A percentile compares a stretch with the other conserved stretches of the same genome.
Conservation (phyloP, 2,329 filamentous ascomycete species). For the Neurospora sp. region DNA sequence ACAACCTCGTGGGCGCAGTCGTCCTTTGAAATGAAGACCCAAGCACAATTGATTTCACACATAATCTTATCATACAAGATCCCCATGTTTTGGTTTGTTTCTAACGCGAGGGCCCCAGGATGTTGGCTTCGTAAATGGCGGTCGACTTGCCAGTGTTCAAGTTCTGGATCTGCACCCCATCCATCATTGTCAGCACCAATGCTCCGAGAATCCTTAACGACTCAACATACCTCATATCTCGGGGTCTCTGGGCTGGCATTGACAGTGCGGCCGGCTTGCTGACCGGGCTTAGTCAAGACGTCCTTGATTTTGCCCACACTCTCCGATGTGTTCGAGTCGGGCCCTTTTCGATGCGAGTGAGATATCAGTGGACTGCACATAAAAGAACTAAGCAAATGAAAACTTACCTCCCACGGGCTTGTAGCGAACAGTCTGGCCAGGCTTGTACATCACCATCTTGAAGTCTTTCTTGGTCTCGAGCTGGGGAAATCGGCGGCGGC, state of each 20-base stretch:
- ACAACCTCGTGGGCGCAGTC: neutral
- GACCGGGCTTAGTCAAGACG: slow-evolving; percentile 24
- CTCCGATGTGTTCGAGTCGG: slow-evolving; percentile 27
- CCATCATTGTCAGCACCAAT: neutral
- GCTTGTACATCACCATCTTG: slow-evolving; percentile 13
- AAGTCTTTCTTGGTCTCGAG: neutral
- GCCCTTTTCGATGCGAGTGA: slow-evolving; percentile 18
- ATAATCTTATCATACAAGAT: neutral
- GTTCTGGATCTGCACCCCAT: slow-evolving; percentile 21
- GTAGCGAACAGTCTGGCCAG: slow-evolving; percentile 28
- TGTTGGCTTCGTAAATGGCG: slow-evolving; percentile 23
- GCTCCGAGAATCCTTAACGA: neutral
- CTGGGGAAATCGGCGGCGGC: neutral
- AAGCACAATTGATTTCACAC: neutral
- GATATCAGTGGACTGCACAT: neutral
- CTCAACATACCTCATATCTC: slow-evolving; percentile 26
- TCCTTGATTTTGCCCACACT: slow-evolving; percentile 27
- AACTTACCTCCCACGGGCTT: slow-evolving; percentile 30
- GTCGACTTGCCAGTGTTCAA: slow-evolving; percentile 23
- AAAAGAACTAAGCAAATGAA: neutral
- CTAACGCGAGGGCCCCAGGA: slow-evolving; percentile 12
- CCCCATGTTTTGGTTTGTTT: neutral
- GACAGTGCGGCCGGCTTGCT: slow-evolving; percentile 26
- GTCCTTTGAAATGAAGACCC: neutral
- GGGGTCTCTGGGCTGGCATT: slow-evolving; percentile 24